Conservation (phyloP, 2,329 filamentous ascomycete species). For the Graphilbum fragrans region DNA sequence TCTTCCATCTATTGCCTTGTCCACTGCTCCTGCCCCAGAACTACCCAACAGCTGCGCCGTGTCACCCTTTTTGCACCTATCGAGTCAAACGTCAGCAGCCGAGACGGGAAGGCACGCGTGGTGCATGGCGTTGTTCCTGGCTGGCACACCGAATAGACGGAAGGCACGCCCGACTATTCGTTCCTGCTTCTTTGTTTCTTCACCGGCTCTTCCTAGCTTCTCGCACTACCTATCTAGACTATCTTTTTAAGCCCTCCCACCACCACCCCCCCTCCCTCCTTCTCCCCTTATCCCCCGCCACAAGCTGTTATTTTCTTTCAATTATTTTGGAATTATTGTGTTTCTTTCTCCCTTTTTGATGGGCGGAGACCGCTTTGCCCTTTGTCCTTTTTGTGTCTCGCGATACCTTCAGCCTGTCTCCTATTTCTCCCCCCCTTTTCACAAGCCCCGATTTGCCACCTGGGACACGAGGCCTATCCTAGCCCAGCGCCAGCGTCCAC, state of each 20-base stretch:
- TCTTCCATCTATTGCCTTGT: too few relatives aligned
- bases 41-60: background rate
- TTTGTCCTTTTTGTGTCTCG: background rate
- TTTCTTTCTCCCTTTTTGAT: too few relatives aligned
- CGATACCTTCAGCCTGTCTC: background rate
- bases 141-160: background rate
- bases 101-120: background rate
- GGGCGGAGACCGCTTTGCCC: too few relatives aligned
- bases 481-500: too few relatives aligned
- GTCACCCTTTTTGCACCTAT: background rate
- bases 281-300: too few relatives aligned
- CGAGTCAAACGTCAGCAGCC: background rate
- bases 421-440: background rate
- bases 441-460: background rate
- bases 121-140: background rate
- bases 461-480: background rate
- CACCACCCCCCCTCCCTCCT: too few relatives aligned
- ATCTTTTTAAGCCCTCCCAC: constrained; percentile 2
- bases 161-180: background rate
- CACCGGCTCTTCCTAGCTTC: constrained; percentile 3
- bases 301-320: background rate
- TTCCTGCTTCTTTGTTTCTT: constrained; percentile 2
- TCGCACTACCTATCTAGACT: constrained; percentile 8
- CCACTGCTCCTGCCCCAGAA: too few relatives aligned
- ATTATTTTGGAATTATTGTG: background rate